Evolutionary conservation across 495 filamentous ascomycete species (phyloP), one percentile per base, ranked within the genome.

Genomic region (Mytilinidion resinicola): DNA sequence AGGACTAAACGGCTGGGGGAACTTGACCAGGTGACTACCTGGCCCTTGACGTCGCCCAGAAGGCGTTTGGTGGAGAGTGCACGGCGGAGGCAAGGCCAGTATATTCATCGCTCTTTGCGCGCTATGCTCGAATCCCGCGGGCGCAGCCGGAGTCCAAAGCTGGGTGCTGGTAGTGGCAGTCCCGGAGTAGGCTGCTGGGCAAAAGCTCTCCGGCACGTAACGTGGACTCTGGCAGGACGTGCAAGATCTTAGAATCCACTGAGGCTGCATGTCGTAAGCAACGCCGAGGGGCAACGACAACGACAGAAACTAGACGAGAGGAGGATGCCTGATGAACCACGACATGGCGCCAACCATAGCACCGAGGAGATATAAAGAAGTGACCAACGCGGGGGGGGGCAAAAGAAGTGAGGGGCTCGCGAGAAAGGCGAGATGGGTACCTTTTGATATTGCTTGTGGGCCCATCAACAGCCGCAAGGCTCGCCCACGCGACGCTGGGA

Each of bases 41-140:
- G 52, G 61, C 53, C 63, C 61, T 64, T 64, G 58, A 59, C 59
- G 64, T 60, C 56, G 60, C 64, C 60, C 56, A 51, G 55, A 60
- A 9, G 64, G 64, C 61, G 57, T 55, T 12, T 46, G 44, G 52
- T 61, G 60, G 43, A 61, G 57, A 57, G 60, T 58, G 49, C 42
- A 51, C 14, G 64, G 60, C 44, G 64, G 64, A 60, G 60, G 64
- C 51, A 62, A 54, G 54, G 65, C 49, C 58, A 59, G 61, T 55
- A 64, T 64, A 57, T 67, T 57, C 65, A 67, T 67, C 61, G 65
- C 55, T 61, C 51, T 46, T 56, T 54, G 59, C 56, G 55, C 55
- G 59, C 49, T 46, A 43, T 52, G 63, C 59, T 60, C 63, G 44
- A 55, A 60, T 51, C 59, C 59, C 50, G 63, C 59, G 51, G 46